These are phyloP conservation scores for Aphanomyces cochlioides DNA, from an alignment of 352 stramenopile species.

Conservation along the genomic window DNA sequence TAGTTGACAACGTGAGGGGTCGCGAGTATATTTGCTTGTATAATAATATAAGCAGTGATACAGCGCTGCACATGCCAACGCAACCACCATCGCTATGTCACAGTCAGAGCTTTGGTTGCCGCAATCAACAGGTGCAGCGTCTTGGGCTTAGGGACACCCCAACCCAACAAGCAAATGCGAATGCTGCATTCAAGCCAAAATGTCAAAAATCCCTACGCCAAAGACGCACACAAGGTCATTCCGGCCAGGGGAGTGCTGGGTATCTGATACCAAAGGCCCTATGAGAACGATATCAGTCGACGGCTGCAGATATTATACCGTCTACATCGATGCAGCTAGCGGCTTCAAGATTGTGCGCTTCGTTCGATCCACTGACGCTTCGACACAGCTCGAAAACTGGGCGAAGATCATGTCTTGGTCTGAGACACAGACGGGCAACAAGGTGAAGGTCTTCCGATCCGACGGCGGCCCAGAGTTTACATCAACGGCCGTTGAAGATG, in stretches of 20 bases:
- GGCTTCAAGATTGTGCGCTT: slow-evolving; percentile 16
- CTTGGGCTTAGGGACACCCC: background rate
- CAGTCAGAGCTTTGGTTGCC: background rate
- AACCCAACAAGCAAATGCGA: background rate
- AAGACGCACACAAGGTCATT: background rate
- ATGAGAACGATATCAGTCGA: too few relatives aligned
- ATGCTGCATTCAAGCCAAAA: background rate
- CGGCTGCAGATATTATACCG: too few relatives aligned
- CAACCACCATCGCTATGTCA: background rate
- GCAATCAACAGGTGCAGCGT: background rate
- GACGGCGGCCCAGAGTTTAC: too few relatives aligned
- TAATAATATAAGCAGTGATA: background rate
- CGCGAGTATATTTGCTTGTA: too few relatives aligned
- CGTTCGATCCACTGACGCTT: slow-evolving; percentile 9
- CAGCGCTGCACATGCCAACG: background rate
- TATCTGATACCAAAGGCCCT: slow-evolving; percentile 9
- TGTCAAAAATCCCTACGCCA: background rate
- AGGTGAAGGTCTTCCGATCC: too few relatives aligned
- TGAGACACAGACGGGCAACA: slow-evolving; percentile 33
- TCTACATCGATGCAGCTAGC: background rate
- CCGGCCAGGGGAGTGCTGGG: background rate
- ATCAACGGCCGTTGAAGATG: too few relatives aligned
- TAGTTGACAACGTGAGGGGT: too few relatives aligned
- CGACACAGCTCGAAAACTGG: slow-evolving; percentile 10
- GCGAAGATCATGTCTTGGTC: slow-evolving; percentile 1